Percentiles rank a stretch among this genome's conserved stretches.
These are phyloP conservation scores for Tricholoma saponaceum DNA, from an alignment of 768 basidiomycete species.

Conservation along the genomic window DNA sequence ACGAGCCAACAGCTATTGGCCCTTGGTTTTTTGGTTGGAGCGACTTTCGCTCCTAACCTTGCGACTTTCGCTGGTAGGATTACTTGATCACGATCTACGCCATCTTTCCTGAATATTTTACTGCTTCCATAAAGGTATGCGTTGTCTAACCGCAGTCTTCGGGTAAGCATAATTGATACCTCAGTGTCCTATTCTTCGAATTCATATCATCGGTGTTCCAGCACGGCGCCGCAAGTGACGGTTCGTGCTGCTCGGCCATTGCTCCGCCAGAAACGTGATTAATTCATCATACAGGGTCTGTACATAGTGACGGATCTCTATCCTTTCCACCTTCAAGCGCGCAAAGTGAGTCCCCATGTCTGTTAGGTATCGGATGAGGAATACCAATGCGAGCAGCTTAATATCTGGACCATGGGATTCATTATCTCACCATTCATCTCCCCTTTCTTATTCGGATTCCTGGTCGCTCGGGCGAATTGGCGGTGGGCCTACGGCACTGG, in stretches of 20 bases:
- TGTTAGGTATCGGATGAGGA: not conserved
- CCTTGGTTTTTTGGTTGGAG: conserved; percentile 46
- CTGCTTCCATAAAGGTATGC: conserved; percentile 19
- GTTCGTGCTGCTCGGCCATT: conserved; percentile 11
- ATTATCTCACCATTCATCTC: conserved; percentile 61
- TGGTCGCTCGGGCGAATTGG: conserved; percentile 56
- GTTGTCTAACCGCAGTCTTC: conserved; percentile 30
- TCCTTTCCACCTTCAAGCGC: conserved; percentile 56
- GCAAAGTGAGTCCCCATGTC: conserved; percentile 32
- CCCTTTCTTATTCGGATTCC: conserved; percentile 66
- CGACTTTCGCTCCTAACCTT: conserved; percentile 48
- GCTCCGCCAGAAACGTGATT: not conserved
- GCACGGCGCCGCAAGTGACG: conserved; percentile 52
- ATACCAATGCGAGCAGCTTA: conserved; percentile 36
- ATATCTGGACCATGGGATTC: conserved; percentile 73
- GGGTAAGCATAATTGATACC: conserved; percentile 14
- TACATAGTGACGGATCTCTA: conserved; percentile 52
- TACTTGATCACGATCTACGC: not conserved
- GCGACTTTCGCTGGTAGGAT: conserved; percentile 35
- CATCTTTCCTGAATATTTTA: not conserved
- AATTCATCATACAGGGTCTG: conserved; percentile 27
- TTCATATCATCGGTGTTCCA: not conserved
- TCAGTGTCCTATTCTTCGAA: not conserved
- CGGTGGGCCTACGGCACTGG: conserved; percentile 68
- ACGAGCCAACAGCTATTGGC: conserved; percentile 35